Evolutionary conservation across 129 eudicot species (phyloP), one percentile per base, ranked within the genome.

Genomic region (Lactuca sativa): DNA sequence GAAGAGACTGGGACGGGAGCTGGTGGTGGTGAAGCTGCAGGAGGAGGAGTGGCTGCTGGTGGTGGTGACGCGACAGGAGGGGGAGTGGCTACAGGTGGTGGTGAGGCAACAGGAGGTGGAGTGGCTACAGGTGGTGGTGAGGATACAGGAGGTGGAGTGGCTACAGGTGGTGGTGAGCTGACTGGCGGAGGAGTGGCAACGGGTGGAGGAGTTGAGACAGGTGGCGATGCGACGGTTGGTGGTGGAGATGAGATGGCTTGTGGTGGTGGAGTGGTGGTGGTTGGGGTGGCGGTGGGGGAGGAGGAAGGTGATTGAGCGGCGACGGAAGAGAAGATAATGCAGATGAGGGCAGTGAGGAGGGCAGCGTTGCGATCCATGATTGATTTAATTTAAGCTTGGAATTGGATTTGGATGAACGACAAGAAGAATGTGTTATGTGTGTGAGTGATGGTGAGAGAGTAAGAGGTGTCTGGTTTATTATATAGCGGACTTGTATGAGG

Each of bases 251-350:
- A 25, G 43, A 68, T 51, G 2, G 85, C 32, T 48, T 56, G 87
- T 33, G 48, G 70, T 9, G 77, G 71, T 2, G 80, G 52, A 11
- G 67, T 18, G 2, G 66, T 3, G 58, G 72, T 17, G 8, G 81
- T 33, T 6, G 73, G 77, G 8, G 83, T 62, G 15, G 84, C 41
- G 56, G 84, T 60, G 53, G 95, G 86, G 16, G 90, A 71, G 21
- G 69, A 59, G 6, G 91, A 62, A 9, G 91, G 91, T 43, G 88
- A 67, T 74, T 83, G 91, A 9, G 74, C 85, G 3, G 66, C 59
- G 57, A 82, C 96, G 38, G 77, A 66, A 57, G 89, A 82, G 13
- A 81, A 56, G 78, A 68, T 62, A 83, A 89, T 81, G 96, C 96
- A 86, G 81, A 86, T 56, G 13, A 89, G 33, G 8, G 82, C 82